Evolutionary conservation across 2,329 filamentous ascomycete species (phyloP).

Genomic region (Ambrosiella cleistominuta): DNA sequence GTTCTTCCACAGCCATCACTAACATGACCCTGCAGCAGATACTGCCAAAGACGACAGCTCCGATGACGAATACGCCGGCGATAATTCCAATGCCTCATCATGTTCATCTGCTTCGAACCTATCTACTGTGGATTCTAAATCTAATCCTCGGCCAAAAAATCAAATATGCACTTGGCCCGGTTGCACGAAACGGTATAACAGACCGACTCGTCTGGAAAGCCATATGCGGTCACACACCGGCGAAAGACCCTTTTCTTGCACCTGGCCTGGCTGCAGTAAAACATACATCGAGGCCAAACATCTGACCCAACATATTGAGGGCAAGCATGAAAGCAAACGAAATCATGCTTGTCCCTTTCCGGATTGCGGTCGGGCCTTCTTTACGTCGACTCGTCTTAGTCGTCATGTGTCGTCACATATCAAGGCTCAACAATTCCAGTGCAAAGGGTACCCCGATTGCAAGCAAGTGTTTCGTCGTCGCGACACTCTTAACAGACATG

Average conservation of each 20-base stretch:
- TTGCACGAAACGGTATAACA: conserved; percentile 74
- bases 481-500: conserved; percentile 67
- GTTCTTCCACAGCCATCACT: not conserved
- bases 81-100: conserved; percentile 4
- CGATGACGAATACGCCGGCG: conserved; percentile 8
- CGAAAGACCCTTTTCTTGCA: conserved; percentile 62
- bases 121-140: conserved; percentile 22
- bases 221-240: conserved; percentile 76
- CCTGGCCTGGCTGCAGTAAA: conserved; percentile 56
- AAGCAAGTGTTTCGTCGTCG: conserved; percentile 71
- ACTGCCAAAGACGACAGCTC: not conserved
- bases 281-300: conserved; percentile 76
- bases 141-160: conserved; percentile 47
- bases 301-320: conserved; percentile 68
- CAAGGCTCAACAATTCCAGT: conserved; percentile 57
- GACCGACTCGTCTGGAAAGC: conserved; percentile 60
- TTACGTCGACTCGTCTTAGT: conserved; percentile 60
- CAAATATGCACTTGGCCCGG: conserved; percentile 47
- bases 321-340: conserved; percentile 55
- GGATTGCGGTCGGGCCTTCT: conserved; percentile 63
- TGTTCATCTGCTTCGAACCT: conserved; percentile 16
- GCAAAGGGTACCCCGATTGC: conserved; percentile 52
- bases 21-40: not conserved
- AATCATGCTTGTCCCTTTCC: conserved; percentile 54
- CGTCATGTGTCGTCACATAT: conserved; percentile 66